Percentiles rank a stretch among this genome's conserved stretches.
phyloP scores from a whole-genome alignment of 306 rosid species.

The Sesbania bispinosa region DNA sequence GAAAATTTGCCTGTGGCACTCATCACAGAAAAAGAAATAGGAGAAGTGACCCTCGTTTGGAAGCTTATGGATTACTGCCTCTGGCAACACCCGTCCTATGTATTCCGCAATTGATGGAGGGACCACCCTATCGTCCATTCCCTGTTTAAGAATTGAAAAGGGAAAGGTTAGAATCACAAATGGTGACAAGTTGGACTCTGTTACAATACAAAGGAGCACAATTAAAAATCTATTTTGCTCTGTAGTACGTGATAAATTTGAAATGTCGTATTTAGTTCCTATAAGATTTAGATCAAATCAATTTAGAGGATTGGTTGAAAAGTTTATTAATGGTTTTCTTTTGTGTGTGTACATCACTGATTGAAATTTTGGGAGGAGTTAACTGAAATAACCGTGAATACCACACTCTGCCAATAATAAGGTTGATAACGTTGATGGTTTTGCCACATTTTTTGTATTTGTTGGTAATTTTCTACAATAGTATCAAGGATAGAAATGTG shows the following conservation, averaged over 20 bases:
- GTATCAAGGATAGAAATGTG: no score
- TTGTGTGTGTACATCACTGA: background rate
- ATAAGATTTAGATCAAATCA: background rate
- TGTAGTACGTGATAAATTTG: background rate
- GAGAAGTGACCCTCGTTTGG: constrained; percentile 93
- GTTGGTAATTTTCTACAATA: no score
- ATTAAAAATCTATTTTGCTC: background rate
- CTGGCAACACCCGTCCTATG: constrained; percentile 68
- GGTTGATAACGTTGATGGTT: no score
- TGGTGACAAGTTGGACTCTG: background rate
- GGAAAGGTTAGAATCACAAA: constrained; percentile 1
- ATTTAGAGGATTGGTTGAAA: no score
- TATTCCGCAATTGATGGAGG: constrained; percentile 76
- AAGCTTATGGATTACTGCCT: constrained; percentile 66
- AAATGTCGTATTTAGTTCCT: background rate
- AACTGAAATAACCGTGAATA: no score
- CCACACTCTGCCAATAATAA: no score
- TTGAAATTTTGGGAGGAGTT: background rate
- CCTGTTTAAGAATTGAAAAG: constrained; percentile 49
- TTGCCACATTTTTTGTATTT: no score
- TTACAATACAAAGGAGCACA: background rate
- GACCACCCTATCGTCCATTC: constrained; percentile 73
- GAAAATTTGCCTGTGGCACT: constrained; percentile 73
- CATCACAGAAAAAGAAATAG: constrained; percentile 76
- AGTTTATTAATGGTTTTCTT: no score